Evolutionary conservation across 2,329 filamentous ascomycete genomes (phyloP), one percentile per base, ranked within the genome.

Genomic region (Periconia macrospinosa): DNA sequence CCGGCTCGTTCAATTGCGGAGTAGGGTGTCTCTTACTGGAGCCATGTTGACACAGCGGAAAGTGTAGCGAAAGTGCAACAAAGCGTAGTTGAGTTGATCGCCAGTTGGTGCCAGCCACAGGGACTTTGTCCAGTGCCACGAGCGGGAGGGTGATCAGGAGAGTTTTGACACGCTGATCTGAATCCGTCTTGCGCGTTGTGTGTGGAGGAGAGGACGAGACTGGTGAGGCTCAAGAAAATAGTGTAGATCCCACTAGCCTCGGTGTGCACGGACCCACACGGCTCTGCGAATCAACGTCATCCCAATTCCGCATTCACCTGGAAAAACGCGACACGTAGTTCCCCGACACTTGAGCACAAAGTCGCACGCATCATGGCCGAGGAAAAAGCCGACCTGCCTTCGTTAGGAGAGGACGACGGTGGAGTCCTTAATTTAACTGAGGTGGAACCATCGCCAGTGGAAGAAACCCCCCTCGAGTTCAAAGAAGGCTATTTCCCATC

Each of bases 361-460:
- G 27, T 6, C 11, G 33, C 33, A n/a, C 15, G 33, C 33, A 37
- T 37, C 35, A 65, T 62, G 56, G 58, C 53, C 45, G 54, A 60
- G 50, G 51, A 52, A 15, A 47, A 54, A 17, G 50, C 58, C 41
- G 53, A 58, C 19, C 49, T 65, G 27, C 64, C 67, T 41, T 58
- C 60, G 19, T 47, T 63, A 37, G 60, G 58, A 15, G 68, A 70
- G 20, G 64, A 65, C 5, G 67, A 67, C 56, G 80, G 81, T 64
- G 85, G 85, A 37, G 75, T 86, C 49, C 76, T 85, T 53, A 88
- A 88, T 41, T 82, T 96, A 53, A 82, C 88, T 48, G 86, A 93
- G 68, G 79, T 97, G 57, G 92, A 96, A 49, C 92, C 92, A 3
- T 86, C 86, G 19, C 92, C 92, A 0, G 90, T 96, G 42, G 88